Conservation (phyloP, 106 monocot species). For the Phalaenopsis aphrodite region DNA sequence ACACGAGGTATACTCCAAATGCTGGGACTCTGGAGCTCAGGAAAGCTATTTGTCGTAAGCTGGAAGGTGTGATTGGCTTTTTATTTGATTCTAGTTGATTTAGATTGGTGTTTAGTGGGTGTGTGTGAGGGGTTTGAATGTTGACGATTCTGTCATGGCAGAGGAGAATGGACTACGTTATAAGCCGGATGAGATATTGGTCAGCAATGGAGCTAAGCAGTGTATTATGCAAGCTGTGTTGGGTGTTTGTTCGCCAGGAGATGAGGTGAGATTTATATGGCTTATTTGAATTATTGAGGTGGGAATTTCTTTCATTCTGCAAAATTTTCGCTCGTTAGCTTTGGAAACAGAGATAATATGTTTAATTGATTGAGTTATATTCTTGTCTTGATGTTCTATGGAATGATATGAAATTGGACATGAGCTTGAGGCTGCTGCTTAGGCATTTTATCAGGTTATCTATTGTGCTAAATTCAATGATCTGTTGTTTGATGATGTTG, state of each 20-base stretch:
- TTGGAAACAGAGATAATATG: neutral
- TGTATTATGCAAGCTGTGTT: conserved; percentile 64
- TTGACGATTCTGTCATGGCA: conserved; percentile 17
- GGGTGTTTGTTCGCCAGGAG: conserved; percentile 92
- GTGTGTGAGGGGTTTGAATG: neutral
- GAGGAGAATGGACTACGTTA: conserved; percentile 91
- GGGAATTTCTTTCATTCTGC: neutral
- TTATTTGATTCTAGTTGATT: neutral
- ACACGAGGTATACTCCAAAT: conserved; percentile 89
- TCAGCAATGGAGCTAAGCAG: conserved; percentile 97
- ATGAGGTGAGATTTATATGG: conserved; percentile 48
- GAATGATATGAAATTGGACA: neutral
- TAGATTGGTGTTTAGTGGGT: neutral
- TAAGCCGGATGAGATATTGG: conserved; percentile 74
- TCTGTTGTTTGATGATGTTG: neutral
- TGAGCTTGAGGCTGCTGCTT: neutral
- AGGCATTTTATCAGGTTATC: neutral
- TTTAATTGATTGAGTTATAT: neutral
- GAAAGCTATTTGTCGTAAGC: conserved; percentile 79
- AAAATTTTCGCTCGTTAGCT: neutral
- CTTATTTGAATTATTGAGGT: neutral
- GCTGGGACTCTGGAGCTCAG: conserved; percentile 81
- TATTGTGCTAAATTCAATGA: neutral
- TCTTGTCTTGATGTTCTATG: neutral
- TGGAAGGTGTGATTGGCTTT: conserved; percentile 37